Base-by-base conservation (phyloP, 1,284 basidiomycete genomes). In the Amylostereum areolatum region DNA sequence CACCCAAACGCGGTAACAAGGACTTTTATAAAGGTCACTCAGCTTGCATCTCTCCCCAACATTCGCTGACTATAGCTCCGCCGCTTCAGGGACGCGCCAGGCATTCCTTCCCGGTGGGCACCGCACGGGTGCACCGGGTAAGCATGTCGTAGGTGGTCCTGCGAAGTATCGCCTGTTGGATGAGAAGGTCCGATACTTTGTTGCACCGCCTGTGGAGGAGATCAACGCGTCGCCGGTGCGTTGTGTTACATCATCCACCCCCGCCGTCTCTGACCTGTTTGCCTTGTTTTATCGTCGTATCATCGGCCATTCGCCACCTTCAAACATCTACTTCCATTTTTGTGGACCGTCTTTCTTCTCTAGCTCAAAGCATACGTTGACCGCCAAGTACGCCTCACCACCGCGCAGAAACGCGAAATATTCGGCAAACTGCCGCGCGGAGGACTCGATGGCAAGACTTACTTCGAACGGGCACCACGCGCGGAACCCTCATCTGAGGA, bases 21-120 rank as follows among this genome's bases (percentile, higher is more conserved):
- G 91, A 96, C 66, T 96, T 77, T 64, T 96, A 95, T 77, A 97
- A 96, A 68, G 93, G 92, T 86, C 8, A 33, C 68, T 65, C 2
- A 10, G 12, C 11, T 9, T 34, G 10, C 12, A n/a, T 28, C 25
- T 34, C 28, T 40, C 27, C 27, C 24, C 28, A 28, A 43, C 27
- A 8, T 29, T 30, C 24, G 24, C 32, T 32, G 25, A 36, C 29
- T 6, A 18, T 18, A 18, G 18, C 18, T 18, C 18, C 18, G 18
- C 18, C 18, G 12, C 47, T 31, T 31, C 56, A 92, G 90, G 91
- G 42, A 93, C 86, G 18, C 73, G 91, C 41, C 90, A 92, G 64
- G 83, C 90, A 0, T 78, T 73, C 54, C 79, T 92, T 18, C 89
- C 90, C 9, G 86, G 87, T 55, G 88, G 88, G n/a, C 84, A 81